Evolutionary conservation across 176 grass and related monocot genomes (phyloP).

Genomic region (Oryza longistaminata): DNA sequence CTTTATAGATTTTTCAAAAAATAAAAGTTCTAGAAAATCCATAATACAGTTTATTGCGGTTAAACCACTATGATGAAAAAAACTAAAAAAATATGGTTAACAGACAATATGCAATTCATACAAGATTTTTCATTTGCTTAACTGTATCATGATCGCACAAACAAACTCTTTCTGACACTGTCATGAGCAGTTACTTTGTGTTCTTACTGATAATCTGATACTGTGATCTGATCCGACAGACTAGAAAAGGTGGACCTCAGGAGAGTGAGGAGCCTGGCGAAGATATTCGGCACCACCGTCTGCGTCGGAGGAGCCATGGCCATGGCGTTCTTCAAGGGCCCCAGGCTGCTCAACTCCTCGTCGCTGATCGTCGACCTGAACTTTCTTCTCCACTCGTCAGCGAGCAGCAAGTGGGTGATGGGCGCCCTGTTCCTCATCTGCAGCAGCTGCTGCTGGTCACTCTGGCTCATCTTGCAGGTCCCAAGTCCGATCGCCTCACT

Average conservation of each 20-base stretch:
- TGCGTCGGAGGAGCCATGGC: slow-evolving; percentile 62
- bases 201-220: not conserved
- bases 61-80: no score
- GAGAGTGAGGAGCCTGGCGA: slow-evolving; percentile 55
- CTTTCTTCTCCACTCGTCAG: not conserved
- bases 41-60: no score
- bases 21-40: no score
- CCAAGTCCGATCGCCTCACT: not conserved
- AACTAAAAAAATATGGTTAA: no score
- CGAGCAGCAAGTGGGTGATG: slow-evolving; percentile 33
- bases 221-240: slow-evolving; percentile 20
- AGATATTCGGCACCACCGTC: slow-evolving; percentile 60
- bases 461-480: slow-evolving; percentile 79
- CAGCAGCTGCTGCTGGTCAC: slow-evolving; percentile 67
- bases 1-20: no score
- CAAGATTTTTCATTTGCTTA: not conserved
- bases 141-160: not conserved
- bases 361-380: not conserved
- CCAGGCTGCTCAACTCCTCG: slow-evolving; percentile 39
- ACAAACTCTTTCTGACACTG: not conserved
- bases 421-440: slow-evolving; percentile 50
- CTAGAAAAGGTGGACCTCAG: slow-evolving; percentile 47
- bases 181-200: not conserved
- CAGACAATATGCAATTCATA: no score
- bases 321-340: slow-evolving; percentile 68